phyloP scores from a whole-genome alignment of 2,329 filamentous ascomycete species.

The Neurospora sp. region DNA sequence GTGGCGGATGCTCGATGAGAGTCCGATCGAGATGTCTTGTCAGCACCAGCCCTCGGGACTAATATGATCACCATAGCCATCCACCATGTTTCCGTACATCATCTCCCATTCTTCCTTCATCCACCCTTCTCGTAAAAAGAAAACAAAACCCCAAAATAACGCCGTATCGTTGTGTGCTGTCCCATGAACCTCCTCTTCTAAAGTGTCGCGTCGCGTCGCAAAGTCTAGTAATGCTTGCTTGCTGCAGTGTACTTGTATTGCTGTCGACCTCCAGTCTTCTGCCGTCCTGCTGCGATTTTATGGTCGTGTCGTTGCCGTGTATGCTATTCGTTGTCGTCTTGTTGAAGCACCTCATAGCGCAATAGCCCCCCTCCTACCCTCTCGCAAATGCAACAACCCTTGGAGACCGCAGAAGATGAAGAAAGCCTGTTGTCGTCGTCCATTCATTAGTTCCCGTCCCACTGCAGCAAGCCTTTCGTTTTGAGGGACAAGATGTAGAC shows the following conservation, averaged over 20 bases:
- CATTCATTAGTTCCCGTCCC: too few relatives aligned
- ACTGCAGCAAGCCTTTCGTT: too few relatives aligned
- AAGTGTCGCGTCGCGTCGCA: not conserved
- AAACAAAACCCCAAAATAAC: not conserved
- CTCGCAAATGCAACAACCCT: conserved; percentile 74
- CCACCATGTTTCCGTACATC: not conserved
- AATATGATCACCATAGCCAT: not conserved
- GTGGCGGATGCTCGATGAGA: not conserved
- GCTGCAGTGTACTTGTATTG: not conserved
- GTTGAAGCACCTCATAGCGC: conserved; percentile 11
- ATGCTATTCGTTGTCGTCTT: not conserved
- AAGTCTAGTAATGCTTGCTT: not conserved
- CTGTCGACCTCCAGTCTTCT: too few relatives aligned
- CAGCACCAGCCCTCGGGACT: too few relatives aligned
- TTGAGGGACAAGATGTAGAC: too few relatives aligned
- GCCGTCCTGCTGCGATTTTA: too few relatives aligned
- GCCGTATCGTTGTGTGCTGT: not conserved
- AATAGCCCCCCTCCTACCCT: conserved; percentile 58
- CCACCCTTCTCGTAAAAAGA: not conserved
- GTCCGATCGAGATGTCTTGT: not conserved
- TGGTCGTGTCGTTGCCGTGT: too few relatives aligned
- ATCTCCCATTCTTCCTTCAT: not conserved
- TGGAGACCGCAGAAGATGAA: conserved; percentile 87
- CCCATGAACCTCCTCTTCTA: not conserved
- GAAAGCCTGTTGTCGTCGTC: conserved; percentile 52